phyloP scores from a whole-genome alignment of 2,329 filamentous ascomycete species.

The Pseudogymnoascus sp. region DNA sequence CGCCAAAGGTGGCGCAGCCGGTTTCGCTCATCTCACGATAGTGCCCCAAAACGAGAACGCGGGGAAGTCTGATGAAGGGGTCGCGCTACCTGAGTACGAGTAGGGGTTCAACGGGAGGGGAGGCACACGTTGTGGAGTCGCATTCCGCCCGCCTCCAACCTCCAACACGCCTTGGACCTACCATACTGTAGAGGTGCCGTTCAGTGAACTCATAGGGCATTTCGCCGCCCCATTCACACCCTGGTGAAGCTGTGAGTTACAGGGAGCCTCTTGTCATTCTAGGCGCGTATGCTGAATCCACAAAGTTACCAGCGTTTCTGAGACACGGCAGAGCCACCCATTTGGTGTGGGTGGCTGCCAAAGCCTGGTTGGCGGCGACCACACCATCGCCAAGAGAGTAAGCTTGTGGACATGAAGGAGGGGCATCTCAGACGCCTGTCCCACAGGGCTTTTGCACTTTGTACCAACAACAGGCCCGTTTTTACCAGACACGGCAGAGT shows the following conservation, averaged over 20 bases:
- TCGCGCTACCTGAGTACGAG: conserved; percentile 5
- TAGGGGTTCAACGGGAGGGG: neutral
- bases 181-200: neutral
- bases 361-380: neutral
- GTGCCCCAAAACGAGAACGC: neutral
- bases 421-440: conserved; percentile 2
- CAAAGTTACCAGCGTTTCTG: conserved; percentile 3
- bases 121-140: neutral
- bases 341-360: neutral
- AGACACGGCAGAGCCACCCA: conserved; percentile 3
- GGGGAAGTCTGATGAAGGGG: conserved; percentile 3
- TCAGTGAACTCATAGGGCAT: neutral
- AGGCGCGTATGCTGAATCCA: neutral
- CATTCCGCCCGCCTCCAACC: neutral
- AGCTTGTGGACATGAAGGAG: neutral
- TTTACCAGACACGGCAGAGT: neutral
- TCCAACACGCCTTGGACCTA: neutral
- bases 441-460: neutral
- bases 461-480: neutral
- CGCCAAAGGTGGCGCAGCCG: conserved; percentile 4
- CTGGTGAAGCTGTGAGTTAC: neutral
- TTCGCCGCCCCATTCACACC: neutral
- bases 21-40: conserved; percentile 4
- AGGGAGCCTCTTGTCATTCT: neutral
- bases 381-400: neutral